These are phyloP conservation scores for Entophlyctis luteolus DNA, from an alignment of 192 early-diverging fungal genomes.

Conservation along the genomic window DNA sequence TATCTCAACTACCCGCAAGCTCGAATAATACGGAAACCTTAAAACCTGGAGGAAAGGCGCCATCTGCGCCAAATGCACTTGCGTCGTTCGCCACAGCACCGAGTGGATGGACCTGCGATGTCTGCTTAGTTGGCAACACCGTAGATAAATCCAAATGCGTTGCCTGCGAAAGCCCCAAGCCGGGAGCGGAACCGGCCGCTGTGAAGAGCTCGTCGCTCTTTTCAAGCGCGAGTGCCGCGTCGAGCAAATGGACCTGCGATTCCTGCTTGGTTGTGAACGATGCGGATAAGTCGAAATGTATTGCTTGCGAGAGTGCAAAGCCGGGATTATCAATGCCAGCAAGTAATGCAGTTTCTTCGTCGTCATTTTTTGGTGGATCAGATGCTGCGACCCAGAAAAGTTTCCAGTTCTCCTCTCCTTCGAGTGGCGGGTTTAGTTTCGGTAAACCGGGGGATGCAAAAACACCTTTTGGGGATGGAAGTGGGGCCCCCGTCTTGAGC, in stretches of 20 bases:
- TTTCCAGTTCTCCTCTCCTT: not conserved
- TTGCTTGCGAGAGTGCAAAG: conserved; percentile 14
- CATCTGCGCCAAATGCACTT: not conserved
- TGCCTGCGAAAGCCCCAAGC: not conserved
- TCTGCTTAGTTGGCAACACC: not conserved
- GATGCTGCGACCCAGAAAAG: not conserved
- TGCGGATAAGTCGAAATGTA: conserved; percentile 3
- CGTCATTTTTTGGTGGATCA: not conserved
- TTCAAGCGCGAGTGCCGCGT: not conserved
- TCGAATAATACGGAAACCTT: not conserved
- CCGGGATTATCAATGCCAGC: not conserved
- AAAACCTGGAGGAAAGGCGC: not conserved
- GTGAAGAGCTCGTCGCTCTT: not conserved
- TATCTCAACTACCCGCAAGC: not conserved
- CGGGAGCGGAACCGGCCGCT: not conserved
- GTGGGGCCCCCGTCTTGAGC: too few species aligned
- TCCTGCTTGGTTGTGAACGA: conserved; percentile 1
- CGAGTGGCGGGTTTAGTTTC: not conserved
- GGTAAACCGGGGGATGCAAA: not conserved
- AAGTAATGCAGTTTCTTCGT: not conserved
- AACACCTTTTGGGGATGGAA: too few species aligned
- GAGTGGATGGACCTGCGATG: not conserved
- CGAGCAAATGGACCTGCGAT: conserved; percentile 5
- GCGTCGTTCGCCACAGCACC: not conserved
- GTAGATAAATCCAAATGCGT: not conserved